These are phyloP conservation scores for Fusarium tupiense DNA, from an alignment of 2,329 filamentous ascomycete species.

Conservation along the genomic window DNA sequence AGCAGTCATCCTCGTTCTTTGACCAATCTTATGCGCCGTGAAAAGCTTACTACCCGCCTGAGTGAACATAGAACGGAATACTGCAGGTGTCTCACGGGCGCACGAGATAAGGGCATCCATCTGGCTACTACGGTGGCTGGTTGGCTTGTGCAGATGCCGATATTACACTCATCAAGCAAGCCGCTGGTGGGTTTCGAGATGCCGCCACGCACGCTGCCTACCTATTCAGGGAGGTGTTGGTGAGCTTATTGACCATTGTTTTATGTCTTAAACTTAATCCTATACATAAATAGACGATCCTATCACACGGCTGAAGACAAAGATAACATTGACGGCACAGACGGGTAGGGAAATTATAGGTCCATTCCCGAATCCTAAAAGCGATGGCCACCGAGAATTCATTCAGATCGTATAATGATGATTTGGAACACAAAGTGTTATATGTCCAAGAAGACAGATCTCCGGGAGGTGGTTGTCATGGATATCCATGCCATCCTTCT, in stretches of 20 bases:
- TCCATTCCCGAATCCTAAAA: background rate
- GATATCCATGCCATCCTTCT: background rate
- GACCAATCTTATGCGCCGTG: background rate
- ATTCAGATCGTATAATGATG: background rate
- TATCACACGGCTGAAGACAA: background rate
- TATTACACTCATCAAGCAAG: background rate
- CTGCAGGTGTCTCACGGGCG: background rate
- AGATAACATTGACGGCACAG: background rate
- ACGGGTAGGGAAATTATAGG: constrained; percentile 2
- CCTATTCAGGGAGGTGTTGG: background rate
- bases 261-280: background rate
- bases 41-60: background rate
- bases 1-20: background rate
- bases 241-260: background rate
- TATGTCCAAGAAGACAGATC: too few relatives aligned
- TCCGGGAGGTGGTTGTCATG: background rate
- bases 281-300: background rate
- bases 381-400: background rate
- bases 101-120: background rate
- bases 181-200: background rate
- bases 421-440: background rate
- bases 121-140: background rate
- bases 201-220: background rate
- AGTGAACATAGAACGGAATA: background rate
- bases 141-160: background rate